Percentiles rank a stretch among this genome's conserved stretches.
Evolutionary conservation across 768 basidiomycete genomes (phyloP).

Genomic region (Stropharia rugosoannulata): DNA sequence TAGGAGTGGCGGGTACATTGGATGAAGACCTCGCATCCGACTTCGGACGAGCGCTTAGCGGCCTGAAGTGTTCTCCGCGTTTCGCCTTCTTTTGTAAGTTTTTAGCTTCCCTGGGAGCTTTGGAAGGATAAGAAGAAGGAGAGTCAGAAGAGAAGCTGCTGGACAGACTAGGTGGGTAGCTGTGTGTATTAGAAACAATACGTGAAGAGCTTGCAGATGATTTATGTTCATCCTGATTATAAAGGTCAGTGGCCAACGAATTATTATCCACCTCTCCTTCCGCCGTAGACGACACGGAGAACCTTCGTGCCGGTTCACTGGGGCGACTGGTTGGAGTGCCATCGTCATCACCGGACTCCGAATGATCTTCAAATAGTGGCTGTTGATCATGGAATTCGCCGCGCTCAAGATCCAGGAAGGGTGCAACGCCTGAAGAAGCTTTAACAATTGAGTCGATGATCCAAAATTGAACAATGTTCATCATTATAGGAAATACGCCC

Average conservation of each 20-base stretch:
- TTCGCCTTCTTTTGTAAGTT: constrained; percentile 37
- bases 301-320: constrained; percentile 40
- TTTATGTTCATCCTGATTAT: constrained; percentile 39
- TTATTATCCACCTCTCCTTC: constrained; percentile 22
- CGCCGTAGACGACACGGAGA: constrained; percentile 30
- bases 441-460: constrained; percentile 93
- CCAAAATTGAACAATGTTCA: constrained; percentile 94
- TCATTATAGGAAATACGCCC: constrained; percentile 87
- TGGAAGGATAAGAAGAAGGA: constrained; percentile 26
- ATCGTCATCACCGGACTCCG: constrained; percentile 58
- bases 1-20: constrained; percentile 15
- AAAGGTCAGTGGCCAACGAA: constrained; percentile 20
- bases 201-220: constrained; percentile 33
- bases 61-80: constrained; percentile 26
- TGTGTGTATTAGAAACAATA: constrained; percentile 40
- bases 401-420: constrained; percentile 34
- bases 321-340: constrained; percentile 37
- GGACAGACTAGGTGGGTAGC: constrained; percentile 62
- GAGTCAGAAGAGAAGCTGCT: constrained; percentile 40
- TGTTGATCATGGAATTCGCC: constrained; percentile 46
- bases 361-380: constrained; percentile 57
- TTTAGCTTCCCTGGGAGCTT: constrained; percentile 21
- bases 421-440: constrained; percentile 45
- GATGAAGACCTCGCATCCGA: background rate
- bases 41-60: constrained; percentile 9